These are phyloP conservation scores for Huntiella moniliformis DNA, from an alignment of 2,329 filamentous ascomycete genomes.

Conservation along the genomic window DNA sequence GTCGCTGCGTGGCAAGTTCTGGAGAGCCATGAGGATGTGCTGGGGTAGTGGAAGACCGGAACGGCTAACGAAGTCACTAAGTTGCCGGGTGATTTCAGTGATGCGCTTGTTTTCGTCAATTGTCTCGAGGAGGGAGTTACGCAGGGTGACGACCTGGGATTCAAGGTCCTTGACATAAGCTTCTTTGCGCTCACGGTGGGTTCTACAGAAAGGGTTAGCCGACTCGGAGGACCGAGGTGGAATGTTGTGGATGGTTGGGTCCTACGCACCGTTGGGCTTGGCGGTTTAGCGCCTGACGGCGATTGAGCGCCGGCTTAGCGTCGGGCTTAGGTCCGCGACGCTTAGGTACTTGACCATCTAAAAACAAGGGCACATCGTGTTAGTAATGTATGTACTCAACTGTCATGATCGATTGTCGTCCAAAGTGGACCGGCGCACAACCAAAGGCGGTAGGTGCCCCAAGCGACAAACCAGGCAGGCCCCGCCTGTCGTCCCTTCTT, in stretches of 20 bases:
- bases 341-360: slow-evolving; percentile 69
- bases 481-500: no score
- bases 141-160: slow-evolving; percentile 72
- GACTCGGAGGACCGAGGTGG: background rate
- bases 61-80: slow-evolving; percentile 39
- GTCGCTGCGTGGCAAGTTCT: slow-evolving; percentile 22
- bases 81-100: slow-evolving; percentile 13
- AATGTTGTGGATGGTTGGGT: background rate
- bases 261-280: slow-evolving; percentile 69
- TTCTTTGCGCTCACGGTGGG: slow-evolving; percentile 91
- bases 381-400: background rate
- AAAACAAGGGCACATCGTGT: background rate
- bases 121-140: slow-evolving; percentile 46
- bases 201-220: slow-evolving; percentile 33
- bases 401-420: no score
- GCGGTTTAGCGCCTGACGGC: slow-evolving; percentile 82
- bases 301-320: slow-evolving; percentile 80
- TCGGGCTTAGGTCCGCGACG: slow-evolving; percentile 88
- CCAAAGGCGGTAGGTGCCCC: no score
- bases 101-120: slow-evolving; percentile 47
- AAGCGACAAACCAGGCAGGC: background rate
- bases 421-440: no score
- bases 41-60: slow-evolving; percentile 25
- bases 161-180: slow-evolving; percentile 89
- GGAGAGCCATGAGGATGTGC: slow-evolving; percentile 12